Conservation (phyloP, 73 alveolate species). For the Paramecium sonneborni region DNA sequence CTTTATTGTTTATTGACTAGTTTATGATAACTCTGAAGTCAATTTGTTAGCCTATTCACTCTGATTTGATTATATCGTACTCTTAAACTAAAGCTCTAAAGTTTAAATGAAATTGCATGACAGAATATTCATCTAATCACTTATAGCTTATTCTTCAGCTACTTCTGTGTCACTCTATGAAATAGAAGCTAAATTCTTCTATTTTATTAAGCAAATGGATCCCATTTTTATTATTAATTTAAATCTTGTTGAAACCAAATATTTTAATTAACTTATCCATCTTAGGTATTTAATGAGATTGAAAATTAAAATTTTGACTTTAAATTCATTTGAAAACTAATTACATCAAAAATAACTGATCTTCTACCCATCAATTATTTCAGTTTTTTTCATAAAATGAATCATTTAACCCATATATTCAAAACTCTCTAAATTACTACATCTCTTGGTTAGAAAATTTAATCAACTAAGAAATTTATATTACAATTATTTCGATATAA, state of each 20-base stretch:
- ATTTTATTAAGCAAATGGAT: not conserved
- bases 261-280: not conserved
- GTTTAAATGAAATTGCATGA: not conserved
- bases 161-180: not conserved
- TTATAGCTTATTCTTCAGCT: not conserved
- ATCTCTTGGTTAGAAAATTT: too few relatives aligned
- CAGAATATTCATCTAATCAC: not conserved
- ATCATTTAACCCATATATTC: too few relatives aligned
- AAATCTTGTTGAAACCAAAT: not conserved
- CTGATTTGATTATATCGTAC: not conserved
- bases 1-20: not conserved
- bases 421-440: not conserved
- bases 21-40: not conserved
- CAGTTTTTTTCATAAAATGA: not conserved
- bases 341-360: not conserved
- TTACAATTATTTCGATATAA: not conserved
- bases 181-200: not conserved
- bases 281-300: not conserved
- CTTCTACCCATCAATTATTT: not conserved
- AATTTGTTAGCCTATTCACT: not conserved
- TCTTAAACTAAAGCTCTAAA: not conserved
- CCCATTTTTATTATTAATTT: not conserved
- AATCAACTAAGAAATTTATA: too few relatives aligned
- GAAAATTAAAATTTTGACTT: not conserved
- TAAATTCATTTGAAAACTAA: not conserved